These are phyloP conservation scores for Ceratocystis alfenasii DNA, from an alignment of 2,329 filamentous ascomycete species.

Conservation along the genomic window DNA sequence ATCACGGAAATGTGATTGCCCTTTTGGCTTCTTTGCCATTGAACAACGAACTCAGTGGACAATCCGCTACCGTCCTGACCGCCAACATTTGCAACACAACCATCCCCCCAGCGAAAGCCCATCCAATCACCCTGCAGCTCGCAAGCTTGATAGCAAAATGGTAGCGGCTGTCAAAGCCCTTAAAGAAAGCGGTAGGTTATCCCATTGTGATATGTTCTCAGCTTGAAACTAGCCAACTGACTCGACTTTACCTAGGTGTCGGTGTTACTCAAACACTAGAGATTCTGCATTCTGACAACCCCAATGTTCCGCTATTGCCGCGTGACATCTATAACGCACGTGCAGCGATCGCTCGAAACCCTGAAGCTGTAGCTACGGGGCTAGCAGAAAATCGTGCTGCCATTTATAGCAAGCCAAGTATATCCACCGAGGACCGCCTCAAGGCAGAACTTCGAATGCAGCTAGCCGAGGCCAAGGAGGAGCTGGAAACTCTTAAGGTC, in stretches of 20 bases:
- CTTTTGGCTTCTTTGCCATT: slow-evolving; percentile 58
- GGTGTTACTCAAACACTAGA: slow-evolving; percentile 55
- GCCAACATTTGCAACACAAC: slow-evolving; percentile 48
- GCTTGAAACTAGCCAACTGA: slow-evolving; percentile 16
- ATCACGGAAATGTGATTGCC: slow-evolving; percentile 56
- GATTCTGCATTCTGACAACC: slow-evolving; percentile 52
- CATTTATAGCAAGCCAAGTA: slow-evolving; percentile 54
- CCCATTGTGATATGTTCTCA: background rate
- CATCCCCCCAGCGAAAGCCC: slow-evolving; percentile 56
- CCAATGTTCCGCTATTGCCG: slow-evolving; percentile 50
- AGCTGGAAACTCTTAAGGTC: slow-evolving; percentile 43
- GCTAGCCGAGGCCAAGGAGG: slow-evolving; percentile 46
- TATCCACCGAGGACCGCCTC: slow-evolving; percentile 52
- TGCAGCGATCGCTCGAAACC: slow-evolving; percentile 54
- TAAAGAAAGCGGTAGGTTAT: slow-evolving; percentile 49
- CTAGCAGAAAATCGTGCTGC: slow-evolving; percentile 50
- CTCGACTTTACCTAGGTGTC: slow-evolving; percentile 38
- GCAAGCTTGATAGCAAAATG: slow-evolving; percentile 56
- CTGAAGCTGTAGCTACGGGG: slow-evolving; percentile 47
- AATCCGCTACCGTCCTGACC: slow-evolving; percentile 50
- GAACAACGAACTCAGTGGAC: slow-evolving; percentile 57
- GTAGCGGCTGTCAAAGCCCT: slow-evolving; percentile 54
- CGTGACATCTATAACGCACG: slow-evolving; percentile 57
- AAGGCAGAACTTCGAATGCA: slow-evolving; percentile 49
- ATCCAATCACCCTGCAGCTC: slow-evolving; percentile 52